A percentile compares a stretch with the other conserved stretches of the same genome.
Conservation (phyloP, 805 yeast genomes). For the Trichomonascus vanleenenianus region DNA sequence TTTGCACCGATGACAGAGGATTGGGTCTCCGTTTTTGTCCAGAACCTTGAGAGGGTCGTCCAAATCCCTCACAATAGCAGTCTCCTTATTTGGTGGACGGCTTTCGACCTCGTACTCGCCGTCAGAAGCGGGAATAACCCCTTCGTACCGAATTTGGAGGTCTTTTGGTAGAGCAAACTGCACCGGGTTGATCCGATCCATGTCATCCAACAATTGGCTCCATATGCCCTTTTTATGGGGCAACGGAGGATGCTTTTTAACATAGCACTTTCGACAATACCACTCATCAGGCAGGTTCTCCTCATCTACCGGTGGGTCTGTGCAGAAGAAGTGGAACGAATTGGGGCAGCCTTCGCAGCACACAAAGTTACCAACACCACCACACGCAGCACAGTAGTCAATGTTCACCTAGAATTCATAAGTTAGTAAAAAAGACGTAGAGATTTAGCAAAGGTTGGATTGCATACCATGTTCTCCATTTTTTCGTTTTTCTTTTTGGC, state of each 20-base stretch:
- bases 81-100: conserved; percentile 38
- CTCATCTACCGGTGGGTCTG: conserved; percentile 83
- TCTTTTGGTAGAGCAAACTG: conserved; percentile 61
- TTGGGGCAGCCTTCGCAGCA: conserved; percentile 93
- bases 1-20: conserved; percentile 71
- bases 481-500: not conserved
- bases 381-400: conserved; percentile 88
- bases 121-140: conserved; percentile 54
- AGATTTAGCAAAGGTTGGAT: not conserved
- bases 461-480: not conserved
- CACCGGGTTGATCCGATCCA: conserved; percentile 54
- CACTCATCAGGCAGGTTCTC: conserved; percentile 74
- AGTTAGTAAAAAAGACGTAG: not conserved
- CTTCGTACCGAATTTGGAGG: conserved; percentile 63
- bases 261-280: conserved; percentile 74
- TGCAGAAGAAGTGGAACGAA: conserved; percentile 86
- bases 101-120: conserved; percentile 71
- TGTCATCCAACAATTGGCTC: conserved; percentile 49
- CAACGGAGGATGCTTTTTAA: conserved; percentile 34
- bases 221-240: conserved; percentile 36
- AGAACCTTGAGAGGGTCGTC: conserved; percentile 33
- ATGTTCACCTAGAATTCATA: conserved; percentile 44
- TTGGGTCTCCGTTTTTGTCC: conserved; percentile 61
- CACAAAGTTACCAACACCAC: conserved; percentile 78
- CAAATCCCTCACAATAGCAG: conserved; percentile 2